These are phyloP conservation scores for Macadamia integrifolia DNA, from an alignment of 164 flowering plant genomes.

Conservation along the genomic window DNA sequence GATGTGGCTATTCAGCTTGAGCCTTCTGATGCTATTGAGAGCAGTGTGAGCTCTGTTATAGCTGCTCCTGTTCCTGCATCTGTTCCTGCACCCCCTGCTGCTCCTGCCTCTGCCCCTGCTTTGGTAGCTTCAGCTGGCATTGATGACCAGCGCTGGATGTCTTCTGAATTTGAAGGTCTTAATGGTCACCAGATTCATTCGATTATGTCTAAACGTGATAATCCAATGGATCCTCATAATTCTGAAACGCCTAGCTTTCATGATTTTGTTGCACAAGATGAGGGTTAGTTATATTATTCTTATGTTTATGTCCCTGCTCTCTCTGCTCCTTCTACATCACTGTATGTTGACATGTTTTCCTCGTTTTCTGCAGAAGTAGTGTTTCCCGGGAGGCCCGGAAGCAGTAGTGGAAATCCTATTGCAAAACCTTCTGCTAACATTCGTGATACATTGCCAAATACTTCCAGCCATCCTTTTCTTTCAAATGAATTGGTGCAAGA, in stretches of 20 bases:
- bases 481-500: slow-evolving; percentile 28
- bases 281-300: slow-evolving; percentile 38
- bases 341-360: not conserved
- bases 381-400: slow-evolving; percentile 53
- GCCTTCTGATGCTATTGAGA: slow-evolving; percentile 24
- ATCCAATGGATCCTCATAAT: slow-evolving; percentile 20
- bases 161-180: slow-evolving; percentile 25
- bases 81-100: not conserved
- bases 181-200: slow-evolving; percentile 28
- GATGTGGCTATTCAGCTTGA: slow-evolving; percentile 22
- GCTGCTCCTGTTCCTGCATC: slow-evolving; percentile 7
- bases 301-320: not conserved
- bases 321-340: not conserved
- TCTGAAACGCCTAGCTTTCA: slow-evolving; percentile 39
- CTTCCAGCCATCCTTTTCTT: slow-evolving; percentile 22
- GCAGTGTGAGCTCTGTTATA: slow-evolving; percentile 25
- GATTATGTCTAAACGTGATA: slow-evolving; percentile 30
- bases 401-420: slow-evolving; percentile 28
- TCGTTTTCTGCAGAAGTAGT: slow-evolving; percentile 44
- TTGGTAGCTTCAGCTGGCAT: slow-evolving; percentile 12
- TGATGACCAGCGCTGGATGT: slow-evolving; percentile 24
- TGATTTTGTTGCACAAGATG: slow-evolving; percentile 47
- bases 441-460: slow-evolving; percentile 24
- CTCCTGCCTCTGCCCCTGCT: slow-evolving; percentile 15
- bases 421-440: slow-evolving; percentile 24